Evolutionary conservation across 2,329 filamentous ascomycete genomes (phyloP), one percentile per base, ranked within the genome.

Genomic region (Shiraia sp.): DNA sequence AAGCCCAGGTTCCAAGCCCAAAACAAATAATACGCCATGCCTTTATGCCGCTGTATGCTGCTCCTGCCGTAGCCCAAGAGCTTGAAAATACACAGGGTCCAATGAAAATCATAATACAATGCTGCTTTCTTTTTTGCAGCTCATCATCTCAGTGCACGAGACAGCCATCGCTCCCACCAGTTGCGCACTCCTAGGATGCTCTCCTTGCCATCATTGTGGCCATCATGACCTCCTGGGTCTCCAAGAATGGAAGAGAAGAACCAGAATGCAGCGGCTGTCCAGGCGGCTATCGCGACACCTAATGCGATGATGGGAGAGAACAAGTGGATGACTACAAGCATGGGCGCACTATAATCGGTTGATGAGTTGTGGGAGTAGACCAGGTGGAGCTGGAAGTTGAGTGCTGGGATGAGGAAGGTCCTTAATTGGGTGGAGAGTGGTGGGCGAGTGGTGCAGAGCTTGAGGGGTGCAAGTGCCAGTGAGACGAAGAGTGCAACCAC

Each of bases 191-290:
- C 75, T 2, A 85, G 65, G 3, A 84, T 80, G 10, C 80, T 78
- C 15, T 80, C 79, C 38, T 76, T 72, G 10, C 82, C 82, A 51
- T 85, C 82, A 47, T 85, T 82, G 49, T 77, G 76, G 17, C 78
- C 75, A 53, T 79, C 78, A 22, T 76, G 77, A 28, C 78, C 78
- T 40, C 81, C 80, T 22, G 82, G 82, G 63, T 85, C 82, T 4
- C 82, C 82, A 34, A 85, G 68, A 9, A 84, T 78, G 55, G 76
- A 75, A 16, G 79, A 74, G 56, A 81, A 82, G 36, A 82, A 68
- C 82, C 81, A 85, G 68, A 84, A 85, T 14, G 73, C 77, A 1
- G 79, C 81, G 0, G 80, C 74, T 0, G 79, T 76, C 81, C 81
- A 85, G 5, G 77, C 74, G 1, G 77, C 76, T 10, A 82, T 61